Evolutionary conservation across 2,329 filamentous ascomycete genomes (phyloP), one percentile per base, ranked within the genome.

Genomic region (Pestalotiopsis sp.): DNA sequence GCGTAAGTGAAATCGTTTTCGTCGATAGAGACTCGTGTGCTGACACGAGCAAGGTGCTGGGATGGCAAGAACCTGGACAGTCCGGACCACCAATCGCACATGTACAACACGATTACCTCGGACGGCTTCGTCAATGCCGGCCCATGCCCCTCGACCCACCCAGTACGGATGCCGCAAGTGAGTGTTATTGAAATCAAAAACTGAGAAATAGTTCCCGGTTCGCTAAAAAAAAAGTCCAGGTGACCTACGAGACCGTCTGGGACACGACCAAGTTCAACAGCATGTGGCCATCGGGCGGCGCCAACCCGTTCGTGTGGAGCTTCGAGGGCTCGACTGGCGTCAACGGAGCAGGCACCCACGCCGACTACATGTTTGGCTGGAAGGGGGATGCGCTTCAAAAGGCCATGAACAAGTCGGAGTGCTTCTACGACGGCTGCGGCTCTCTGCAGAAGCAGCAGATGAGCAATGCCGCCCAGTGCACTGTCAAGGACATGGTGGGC

Each of bases 61-160:
- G 83, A 85, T 70, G 84, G 84, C 68, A 80, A 80, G 69, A 84
- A 84, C 72, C 79, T 84, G 41, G 84, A 86, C 75, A 80, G 77
- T 25, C 82, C 83, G 11, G 83, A 85, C 74, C 84, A 86, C 76
- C 79, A 83, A 56, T 72, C 72, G 9, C 71, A 76, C 67, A 75
- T 75, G 72, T 74, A 82, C 74, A 81, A 77, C 71, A 78, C 76
- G 6, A 77, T 69, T 64, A 74, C 75, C 4, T 76, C 75, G 57
- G 75, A 76, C 36, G 74, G 73, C 4, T 77, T 77, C 72, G 69
- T 70, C 66, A 74, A 74, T 69, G 72, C 74, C 1, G 75, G 75
- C 0, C 70, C 78, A 2, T 84, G 82, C 70, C 82, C 83, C 0
- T 73, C 72, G 3, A 76, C 75, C 20, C 76, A 85, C 74, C 84